Percentiles rank a stretch among this genome's conserved stretches.
phyloP scores from a whole-genome alignment of 306 rosid genomes.

The Quercus mongolica region DNA sequence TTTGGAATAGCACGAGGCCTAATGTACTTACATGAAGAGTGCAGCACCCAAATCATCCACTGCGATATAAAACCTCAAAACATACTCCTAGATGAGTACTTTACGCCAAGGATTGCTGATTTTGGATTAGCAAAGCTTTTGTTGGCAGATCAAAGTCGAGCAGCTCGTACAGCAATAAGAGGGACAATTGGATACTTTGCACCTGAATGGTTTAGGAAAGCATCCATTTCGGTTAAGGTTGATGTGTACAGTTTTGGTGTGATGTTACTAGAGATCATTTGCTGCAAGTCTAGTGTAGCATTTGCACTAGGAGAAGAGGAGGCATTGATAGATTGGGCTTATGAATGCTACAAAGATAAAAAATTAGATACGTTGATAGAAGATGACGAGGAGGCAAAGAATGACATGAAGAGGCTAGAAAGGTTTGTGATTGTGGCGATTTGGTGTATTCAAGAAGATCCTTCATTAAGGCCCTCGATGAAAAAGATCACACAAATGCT shows the following conservation, averaged over 20 bases:
- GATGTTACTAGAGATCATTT: conserved; percentile 16
- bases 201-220: conserved; percentile 16
- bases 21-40: conserved; percentile 18
- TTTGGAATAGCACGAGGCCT: conserved; percentile 10
- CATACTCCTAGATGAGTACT: conserved; percentile 15
- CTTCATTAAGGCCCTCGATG: conserved; percentile 24
- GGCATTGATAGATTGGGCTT: conserved; percentile 7
- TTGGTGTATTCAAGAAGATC: conserved; percentile 30
- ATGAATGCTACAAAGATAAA: background rate
- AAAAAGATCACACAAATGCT: conserved; percentile 28
- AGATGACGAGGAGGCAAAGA: conserved; percentile 21
- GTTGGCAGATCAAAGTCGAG: conserved; percentile 23
- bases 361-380: background rate
- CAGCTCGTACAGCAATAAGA: conserved; percentile 20
- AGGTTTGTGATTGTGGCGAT: conserved; percentile 19
- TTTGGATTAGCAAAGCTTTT: conserved; percentile 34
- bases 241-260: conserved; percentile 30
- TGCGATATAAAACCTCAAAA: conserved; percentile 28
- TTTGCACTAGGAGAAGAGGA: conserved; percentile 9
- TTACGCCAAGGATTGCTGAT: conserved; percentile 15
- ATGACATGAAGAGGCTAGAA: conserved; percentile 17
- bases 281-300: background rate
- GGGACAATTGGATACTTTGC: conserved; percentile 34
- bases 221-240: conserved; percentile 4
- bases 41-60: conserved; percentile 9